A percentile compares a stretch with the other conserved stretches of the same genome.
phyloP scores from a whole-genome alignment of 2,329 filamentous ascomycete species.

The Fusarium haematococcum region DNA sequence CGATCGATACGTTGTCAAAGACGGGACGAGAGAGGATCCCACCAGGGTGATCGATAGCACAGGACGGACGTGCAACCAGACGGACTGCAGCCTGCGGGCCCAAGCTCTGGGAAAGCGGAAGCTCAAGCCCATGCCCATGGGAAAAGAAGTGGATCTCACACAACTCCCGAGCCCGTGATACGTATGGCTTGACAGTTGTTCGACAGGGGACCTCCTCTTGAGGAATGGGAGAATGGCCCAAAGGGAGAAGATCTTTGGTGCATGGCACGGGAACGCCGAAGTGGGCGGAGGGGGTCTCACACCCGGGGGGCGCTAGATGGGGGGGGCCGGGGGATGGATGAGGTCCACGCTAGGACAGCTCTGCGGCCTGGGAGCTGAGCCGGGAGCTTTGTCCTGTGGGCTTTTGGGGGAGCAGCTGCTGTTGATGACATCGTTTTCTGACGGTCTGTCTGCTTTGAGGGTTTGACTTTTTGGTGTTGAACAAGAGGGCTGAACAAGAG shows the following conservation, averaged over 20 bases:
- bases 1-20: neutral
- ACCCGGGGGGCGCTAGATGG: conserved; percentile 22
- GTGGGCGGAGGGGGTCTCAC: conserved; percentile 23
- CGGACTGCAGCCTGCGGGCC: conserved; percentile 3
- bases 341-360: conserved; percentile 32
- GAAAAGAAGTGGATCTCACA: neutral
- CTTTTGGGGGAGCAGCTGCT: neutral
- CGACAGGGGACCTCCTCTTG: conserved; percentile 4
- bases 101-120: neutral
- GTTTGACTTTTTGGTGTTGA: neutral
- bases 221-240: conserved; percentile 4
- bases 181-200: conserved; percentile 17
- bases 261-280: conserved; percentile 36
- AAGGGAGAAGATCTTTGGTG: conserved; percentile 11
- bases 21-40: neutral
- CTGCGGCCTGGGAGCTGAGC: conserved; percentile 42
- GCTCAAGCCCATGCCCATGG: neutral
- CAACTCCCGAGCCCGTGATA: neutral
- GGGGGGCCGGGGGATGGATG: neutral
- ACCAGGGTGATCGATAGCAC: neutral
- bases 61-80: neutral
- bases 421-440: neutral
- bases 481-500: neutral
- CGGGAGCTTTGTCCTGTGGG: conserved; percentile 6
- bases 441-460: neutral